Conservation (phyloP, 805 yeast species). For the Isabelozyma pseudorhagii region DNA sequence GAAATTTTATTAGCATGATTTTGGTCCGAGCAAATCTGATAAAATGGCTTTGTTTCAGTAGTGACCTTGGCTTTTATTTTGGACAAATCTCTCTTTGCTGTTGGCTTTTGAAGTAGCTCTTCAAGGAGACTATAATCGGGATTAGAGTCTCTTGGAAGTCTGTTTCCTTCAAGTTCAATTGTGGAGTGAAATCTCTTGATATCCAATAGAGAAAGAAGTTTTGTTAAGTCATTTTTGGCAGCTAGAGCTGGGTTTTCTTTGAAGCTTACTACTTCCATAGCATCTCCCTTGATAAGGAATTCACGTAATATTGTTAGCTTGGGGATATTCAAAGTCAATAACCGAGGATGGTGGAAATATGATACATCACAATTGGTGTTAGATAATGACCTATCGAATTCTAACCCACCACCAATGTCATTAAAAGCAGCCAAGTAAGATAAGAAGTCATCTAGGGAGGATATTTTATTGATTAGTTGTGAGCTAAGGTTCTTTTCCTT, state of each 20-base stretch:
- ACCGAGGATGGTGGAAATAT: background rate
- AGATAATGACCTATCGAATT: constrained; percentile 3
- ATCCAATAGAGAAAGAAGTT: background rate
- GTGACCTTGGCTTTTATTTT: constrained; percentile 36
- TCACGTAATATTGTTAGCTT: background rate
- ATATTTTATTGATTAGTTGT: background rate
- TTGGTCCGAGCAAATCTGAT: constrained; percentile 47
- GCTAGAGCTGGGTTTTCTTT: background rate
- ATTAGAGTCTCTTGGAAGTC: background rate
- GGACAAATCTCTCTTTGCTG: constrained; percentile 39
- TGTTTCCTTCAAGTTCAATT: background rate
- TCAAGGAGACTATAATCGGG: constrained; percentile 3
- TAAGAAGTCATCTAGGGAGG: background rate
- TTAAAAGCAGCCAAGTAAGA: constrained; percentile 12
- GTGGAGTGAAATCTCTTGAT: background rate
- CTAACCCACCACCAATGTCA: constrained; percentile 13
- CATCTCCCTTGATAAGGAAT: background rate
- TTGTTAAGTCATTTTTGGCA: background rate
- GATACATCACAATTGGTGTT: background rate
- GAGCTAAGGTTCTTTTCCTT: background rate
- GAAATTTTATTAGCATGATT: constrained; percentile 30
- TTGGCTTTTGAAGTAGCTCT: constrained; percentile 26
- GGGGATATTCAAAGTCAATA: background rate
- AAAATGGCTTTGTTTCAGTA: constrained; percentile 41
- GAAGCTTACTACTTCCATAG: background rate